phyloP scores from a whole-genome alignment of 2,329 filamentous ascomycete genomes.

The Calcarisporium arbuscula region DNA sequence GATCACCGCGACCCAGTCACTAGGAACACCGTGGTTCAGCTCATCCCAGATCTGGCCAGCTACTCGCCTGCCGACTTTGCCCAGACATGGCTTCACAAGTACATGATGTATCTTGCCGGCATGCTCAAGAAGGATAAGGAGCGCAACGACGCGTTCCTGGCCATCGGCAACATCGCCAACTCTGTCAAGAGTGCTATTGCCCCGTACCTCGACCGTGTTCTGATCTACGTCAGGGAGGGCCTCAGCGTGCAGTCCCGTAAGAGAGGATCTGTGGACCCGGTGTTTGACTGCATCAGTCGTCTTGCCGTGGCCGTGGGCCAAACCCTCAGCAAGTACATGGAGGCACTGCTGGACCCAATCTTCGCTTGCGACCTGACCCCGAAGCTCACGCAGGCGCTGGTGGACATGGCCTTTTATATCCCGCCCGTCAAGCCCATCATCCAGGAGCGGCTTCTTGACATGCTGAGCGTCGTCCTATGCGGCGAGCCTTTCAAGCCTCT shows the following conservation, averaged over 20 bases:
- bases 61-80: constrained; percentile 91
- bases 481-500: constrained; percentile 88
- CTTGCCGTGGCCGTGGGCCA: constrained; percentile 92
- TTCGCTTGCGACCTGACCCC: constrained; percentile 94
- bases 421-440: constrained; percentile 89
- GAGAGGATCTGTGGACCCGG: constrained; percentile 63
- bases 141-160: constrained; percentile 86
- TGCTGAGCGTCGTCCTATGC: constrained; percentile 89
- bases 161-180: constrained; percentile 93
- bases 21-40: constrained; percentile 78
- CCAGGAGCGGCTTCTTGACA: constrained; percentile 87
- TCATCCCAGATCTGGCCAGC: constrained; percentile 87
- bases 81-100: constrained; percentile 80
- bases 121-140: constrained; percentile 95
- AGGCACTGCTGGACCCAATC: constrained; percentile 88
- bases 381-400: constrained; percentile 87
- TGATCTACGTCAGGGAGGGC: constrained; percentile 89
- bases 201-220: constrained; percentile 88
- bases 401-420: constrained; percentile 99
- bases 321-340: constrained; percentile 97
- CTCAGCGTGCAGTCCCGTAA: constrained; percentile 71
- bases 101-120: constrained; percentile 92
- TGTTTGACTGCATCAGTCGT: constrained; percentile 97
- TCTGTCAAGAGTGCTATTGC: constrained; percentile 93
- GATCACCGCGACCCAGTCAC: constrained; percentile 87